A percentile compares a stretch with the other conserved stretches of the same genome.
Evolutionary conservation across 805 yeast genomes (phyloP).

Genomic region (Wickerhamomyces bisporus): DNA sequence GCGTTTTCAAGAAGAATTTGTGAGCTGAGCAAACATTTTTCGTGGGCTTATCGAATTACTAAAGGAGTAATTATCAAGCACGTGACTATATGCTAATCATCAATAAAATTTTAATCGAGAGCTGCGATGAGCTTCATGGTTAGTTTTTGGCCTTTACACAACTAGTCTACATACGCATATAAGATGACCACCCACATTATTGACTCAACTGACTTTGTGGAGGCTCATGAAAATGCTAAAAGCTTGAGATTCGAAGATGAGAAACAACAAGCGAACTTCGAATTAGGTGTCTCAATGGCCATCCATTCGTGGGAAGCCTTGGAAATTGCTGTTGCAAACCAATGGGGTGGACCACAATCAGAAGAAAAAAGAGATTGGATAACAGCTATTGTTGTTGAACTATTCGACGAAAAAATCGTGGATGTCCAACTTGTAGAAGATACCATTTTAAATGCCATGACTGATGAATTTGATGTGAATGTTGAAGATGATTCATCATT

Average conservation of each 20-base stretch:
- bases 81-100: no score
- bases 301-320: slow-evolving; percentile 88
- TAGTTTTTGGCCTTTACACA: no score
- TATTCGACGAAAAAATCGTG: slow-evolving; percentile 62
- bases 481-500: slow-evolving; percentile 88
- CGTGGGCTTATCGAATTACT: no score
- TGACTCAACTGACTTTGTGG: slow-evolving; percentile 47
- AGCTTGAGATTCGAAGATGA: slow-evolving; percentile 46
- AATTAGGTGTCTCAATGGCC: slow-evolving; percentile 88
- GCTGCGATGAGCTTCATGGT: no score
- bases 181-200: slow-evolving; percentile 13
- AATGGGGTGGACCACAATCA: slow-evolving; percentile 95
- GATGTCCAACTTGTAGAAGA: slow-evolving; percentile 82
- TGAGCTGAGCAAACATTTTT: no score
- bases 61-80: no score
- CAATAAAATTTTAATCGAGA: no score
- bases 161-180: no score
- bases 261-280: slow-evolving; percentile 78
- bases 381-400: slow-evolving; percentile 72
- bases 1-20: no score
- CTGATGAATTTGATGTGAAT: slow-evolving; percentile 86
- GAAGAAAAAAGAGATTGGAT: slow-evolving; percentile 95
- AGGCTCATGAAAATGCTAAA: slow-evolving; percentile 38
- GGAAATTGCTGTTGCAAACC: slow-evolving; percentile 80
- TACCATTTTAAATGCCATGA: slow-evolving; percentile 81